phyloP scores from a whole-genome alignment of 2,329 filamentous ascomycete genomes.

The Graphilbum ipis-grandicollis region DNA sequence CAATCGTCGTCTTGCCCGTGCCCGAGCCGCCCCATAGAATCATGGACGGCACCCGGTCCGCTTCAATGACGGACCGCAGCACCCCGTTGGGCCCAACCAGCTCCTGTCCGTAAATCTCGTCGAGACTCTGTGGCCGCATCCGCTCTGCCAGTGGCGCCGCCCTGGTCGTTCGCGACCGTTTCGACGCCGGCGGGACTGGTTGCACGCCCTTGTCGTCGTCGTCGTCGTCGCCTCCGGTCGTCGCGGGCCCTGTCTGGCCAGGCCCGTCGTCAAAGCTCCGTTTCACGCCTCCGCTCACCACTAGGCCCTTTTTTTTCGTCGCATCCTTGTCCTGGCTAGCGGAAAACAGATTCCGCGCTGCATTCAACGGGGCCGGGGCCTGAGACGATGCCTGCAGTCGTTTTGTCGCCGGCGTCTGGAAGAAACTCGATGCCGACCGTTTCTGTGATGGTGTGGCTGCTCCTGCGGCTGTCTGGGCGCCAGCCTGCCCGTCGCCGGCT shows the following conservation, averaged over 20 bases:
- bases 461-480: neutral
- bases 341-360: too few relatives aligned
- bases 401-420: conserved; percentile 43
- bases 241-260: too few relatives aligned
- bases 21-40: conserved; percentile 78
- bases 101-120: conserved; percentile 82
- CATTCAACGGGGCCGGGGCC: too few relatives aligned
- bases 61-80: conserved; percentile 69
- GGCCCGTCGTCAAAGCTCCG: conserved; percentile 37
- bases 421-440: conserved; percentile 37
- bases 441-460: conserved; percentile 26
- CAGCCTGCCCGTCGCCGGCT: neutral
- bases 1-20: conserved; percentile 82
- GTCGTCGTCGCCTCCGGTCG: too few relatives aligned
- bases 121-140: conserved; percentile 71
- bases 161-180: conserved; percentile 52
- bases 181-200: conserved; percentile 31
- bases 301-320: too few relatives aligned
- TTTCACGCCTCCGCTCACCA: too few relatives aligned
- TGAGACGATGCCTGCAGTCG: conserved; percentile 21
- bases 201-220: too few relatives aligned
- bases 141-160: conserved; percentile 80
- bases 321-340: too few relatives aligned
- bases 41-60: conserved; percentile 80
- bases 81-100: conserved; percentile 76